Evolutionary conservation across 1,284 basidiomycete species (phyloP).

Genomic region (Pseudozyma pruni): DNA sequence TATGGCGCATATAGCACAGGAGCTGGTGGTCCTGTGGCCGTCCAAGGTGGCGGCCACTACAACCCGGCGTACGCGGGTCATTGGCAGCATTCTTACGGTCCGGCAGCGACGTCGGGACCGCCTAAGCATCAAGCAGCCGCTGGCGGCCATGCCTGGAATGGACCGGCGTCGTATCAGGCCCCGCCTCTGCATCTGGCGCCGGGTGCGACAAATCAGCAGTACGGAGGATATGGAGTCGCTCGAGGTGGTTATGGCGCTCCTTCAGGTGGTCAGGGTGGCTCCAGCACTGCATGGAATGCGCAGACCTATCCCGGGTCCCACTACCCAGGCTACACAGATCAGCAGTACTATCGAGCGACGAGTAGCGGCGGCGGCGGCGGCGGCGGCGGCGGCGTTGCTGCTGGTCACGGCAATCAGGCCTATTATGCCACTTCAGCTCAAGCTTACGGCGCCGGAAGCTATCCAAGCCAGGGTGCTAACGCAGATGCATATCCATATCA

Average conservation of each 20-base stretch:
- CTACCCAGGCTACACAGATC: conserved; percentile 27
- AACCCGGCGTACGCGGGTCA: conserved; percentile 38
- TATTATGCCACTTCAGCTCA: conserved; percentile 16
- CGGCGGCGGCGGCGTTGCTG: not conserved
- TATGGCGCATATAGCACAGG: conserved; percentile 16
- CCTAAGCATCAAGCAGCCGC: conserved; percentile 5
- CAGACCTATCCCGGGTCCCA: conserved; percentile 28
- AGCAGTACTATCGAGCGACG: conserved; percentile 6
- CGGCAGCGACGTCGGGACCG: conserved; percentile 7
- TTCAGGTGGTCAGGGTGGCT: not conserved
- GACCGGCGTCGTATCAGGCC: conserved; percentile 12
- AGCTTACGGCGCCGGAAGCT: conserved; percentile 8
- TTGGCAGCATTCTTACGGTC: conserved; percentile 32
- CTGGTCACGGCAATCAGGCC: conserved; percentile 1
- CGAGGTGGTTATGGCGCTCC: conserved; percentile 17
- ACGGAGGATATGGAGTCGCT: conserved; percentile 15
- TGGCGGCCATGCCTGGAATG: conserved; percentile 14
- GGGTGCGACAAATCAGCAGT: conserved; percentile 10
- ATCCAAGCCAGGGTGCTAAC: conserved; percentile 8
- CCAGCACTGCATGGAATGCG: conserved; percentile 8
- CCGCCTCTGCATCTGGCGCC: conserved; percentile 27
- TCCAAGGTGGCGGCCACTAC: conserved; percentile 33
- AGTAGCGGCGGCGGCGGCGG: not conserved
- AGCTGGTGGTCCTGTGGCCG: conserved; percentile 6
- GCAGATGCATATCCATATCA: conserved; percentile 27